phyloP scores from a whole-genome alignment of 2,329 filamentous ascomycete genomes.

The Talaromyces sp. region DNA sequence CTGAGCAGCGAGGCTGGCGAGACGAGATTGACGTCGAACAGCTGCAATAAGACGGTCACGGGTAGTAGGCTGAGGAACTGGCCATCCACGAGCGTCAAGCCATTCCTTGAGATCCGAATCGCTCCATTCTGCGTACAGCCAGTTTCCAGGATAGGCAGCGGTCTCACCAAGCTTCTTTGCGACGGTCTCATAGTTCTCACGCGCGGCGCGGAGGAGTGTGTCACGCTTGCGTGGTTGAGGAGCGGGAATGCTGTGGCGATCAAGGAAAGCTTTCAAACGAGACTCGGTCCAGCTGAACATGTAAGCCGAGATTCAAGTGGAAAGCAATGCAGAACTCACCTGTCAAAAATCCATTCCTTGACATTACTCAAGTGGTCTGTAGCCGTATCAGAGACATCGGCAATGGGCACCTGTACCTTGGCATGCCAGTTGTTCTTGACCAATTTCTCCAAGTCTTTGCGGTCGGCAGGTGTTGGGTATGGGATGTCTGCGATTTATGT shows the following conservation, averaged over 20 bases:
- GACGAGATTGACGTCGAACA: conserved; percentile 85
- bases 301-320: conserved; percentile 36
- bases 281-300: conserved; percentile 78
- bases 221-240: conserved; percentile 87
- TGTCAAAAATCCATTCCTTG: conserved; percentile 90
- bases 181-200: conserved; percentile 74
- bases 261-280: conserved; percentile 87
- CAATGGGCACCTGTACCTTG: conserved; percentile 70
- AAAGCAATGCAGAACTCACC: conserved; percentile 46
- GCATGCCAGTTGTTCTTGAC: conserved; percentile 86
- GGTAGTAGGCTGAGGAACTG: conserved; percentile 76
- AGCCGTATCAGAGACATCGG: conserved; percentile 73
- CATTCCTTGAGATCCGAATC: conserved; percentile 92
- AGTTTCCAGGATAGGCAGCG: conserved; percentile 84
- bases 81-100: conserved; percentile 84
- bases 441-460: conserved; percentile 90
- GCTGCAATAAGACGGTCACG: conserved; percentile 86
- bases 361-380: conserved; percentile 69
- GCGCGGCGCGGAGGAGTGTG: conserved; percentile 71
- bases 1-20: conserved; percentile 69
- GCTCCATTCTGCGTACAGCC: conserved; percentile 88
- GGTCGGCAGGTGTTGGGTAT: conserved; percentile 84
- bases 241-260: conserved; percentile 81
- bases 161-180: conserved; percentile 77
- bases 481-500: conserved; percentile 59